Conservation (phyloP, 257 asterid genomes). For the Orobanche coerulescens region DNA sequence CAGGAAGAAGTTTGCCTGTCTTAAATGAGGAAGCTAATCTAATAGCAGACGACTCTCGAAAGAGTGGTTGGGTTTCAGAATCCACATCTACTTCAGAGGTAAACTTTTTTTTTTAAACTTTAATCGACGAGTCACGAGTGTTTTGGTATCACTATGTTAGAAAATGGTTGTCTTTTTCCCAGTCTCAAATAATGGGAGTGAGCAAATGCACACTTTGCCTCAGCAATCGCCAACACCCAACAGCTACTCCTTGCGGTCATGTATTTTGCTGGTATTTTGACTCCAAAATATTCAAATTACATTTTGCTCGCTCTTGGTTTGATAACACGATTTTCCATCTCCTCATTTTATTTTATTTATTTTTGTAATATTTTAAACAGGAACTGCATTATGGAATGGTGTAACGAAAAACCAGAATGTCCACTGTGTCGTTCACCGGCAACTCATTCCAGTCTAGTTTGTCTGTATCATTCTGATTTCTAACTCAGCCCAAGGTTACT, state of each 20-base stretch:
- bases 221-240: constrained; percentile 83
- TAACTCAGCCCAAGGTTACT: constrained; percentile 31
- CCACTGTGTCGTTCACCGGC: constrained; percentile 91
- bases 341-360: not conserved
- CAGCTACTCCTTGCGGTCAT: constrained; percentile 97
- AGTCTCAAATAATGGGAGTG: constrained; percentile 53
- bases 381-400: constrained; percentile 99
- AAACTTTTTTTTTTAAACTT: constrained; percentile 5
- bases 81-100: constrained; percentile 75
- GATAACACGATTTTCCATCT: not conserved
- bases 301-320: not conserved
- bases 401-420: constrained; percentile 97
- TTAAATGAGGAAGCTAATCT: constrained; percentile 82
- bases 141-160: not conserved
- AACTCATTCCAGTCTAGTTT: constrained; percentile 77
- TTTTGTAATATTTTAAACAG: constrained; percentile 39
- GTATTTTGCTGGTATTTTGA: constrained; percentile 92
- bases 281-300: constrained; percentile 3
- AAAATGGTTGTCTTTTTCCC: constrained; percentile 19
- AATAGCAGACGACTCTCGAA: constrained; percentile 54
- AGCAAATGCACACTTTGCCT: constrained; percentile 97
- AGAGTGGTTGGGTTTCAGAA: constrained; percentile 48
- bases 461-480: constrained; percentile 88
- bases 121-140: not conserved
- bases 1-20: constrained; percentile 83